Conservation (phyloP, 2,329 filamentous ascomycete species). For the Cadophora gregata region DNA sequence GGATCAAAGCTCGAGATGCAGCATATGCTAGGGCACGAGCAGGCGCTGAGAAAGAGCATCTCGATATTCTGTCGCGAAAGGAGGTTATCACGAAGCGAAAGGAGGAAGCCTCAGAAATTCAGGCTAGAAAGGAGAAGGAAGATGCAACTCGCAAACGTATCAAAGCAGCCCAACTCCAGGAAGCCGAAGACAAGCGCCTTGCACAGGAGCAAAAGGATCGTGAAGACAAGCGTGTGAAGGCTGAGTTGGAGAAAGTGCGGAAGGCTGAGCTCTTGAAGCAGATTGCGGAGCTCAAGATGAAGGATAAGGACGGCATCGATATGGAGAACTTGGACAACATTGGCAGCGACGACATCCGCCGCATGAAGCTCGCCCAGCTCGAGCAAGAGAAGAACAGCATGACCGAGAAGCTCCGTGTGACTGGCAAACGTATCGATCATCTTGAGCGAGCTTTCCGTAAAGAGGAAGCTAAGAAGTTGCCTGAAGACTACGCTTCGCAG, state of each 20-base stretch:
- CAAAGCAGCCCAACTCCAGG: conserved; percentile 84
- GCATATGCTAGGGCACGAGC: conserved; percentile 83
- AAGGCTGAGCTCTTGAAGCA: conserved; percentile 94
- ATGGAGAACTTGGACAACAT: conserved; percentile 83
- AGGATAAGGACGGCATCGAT: conserved; percentile 76
- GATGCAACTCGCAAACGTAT: conserved; percentile 87
- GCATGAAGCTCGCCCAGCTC: conserved; percentile 92
- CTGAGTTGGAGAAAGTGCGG: conserved; percentile 87
- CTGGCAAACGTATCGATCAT: conserved; percentile 95
- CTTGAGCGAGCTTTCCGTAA: conserved; percentile 95
- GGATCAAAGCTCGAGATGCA: conserved; percentile 77
- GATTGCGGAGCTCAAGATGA: conserved; percentile 89
- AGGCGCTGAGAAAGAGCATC: conserved; percentile 91
- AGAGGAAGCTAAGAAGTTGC: conserved; percentile 91
- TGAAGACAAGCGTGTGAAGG: conserved; percentile 83
- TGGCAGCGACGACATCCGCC: conserved; percentile 87
- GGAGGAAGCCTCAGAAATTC: conserved; percentile 87
- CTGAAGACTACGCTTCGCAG: conserved; percentile 84
- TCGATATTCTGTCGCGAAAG: conserved; percentile 82
- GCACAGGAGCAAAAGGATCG: conserved; percentile 93
- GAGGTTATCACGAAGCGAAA: conserved; percentile 96
- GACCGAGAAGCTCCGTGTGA: conserved; percentile 87
- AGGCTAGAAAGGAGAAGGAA: conserved; percentile 89
- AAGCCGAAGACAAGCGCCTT: conserved; percentile 87
- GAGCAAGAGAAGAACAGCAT: conserved; percentile 98